A percentile compares a stretch with the other conserved stretches of the same genome.
phyloP scores from a whole-genome alignment of 1,284 basidiomycete genomes.

The Kwoniella shivajii region DNA sequence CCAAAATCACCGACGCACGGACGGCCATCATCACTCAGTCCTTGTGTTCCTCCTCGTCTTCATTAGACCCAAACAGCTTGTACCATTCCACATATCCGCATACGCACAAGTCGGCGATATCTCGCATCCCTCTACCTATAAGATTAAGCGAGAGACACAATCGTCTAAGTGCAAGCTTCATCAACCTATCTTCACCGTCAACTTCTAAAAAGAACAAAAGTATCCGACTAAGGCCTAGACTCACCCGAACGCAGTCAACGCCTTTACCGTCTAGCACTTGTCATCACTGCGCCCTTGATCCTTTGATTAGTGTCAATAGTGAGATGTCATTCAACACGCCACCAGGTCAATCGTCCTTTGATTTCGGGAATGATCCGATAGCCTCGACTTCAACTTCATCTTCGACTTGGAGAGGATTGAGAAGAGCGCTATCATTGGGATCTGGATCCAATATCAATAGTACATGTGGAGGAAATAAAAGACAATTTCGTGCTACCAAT shows the following conservation, averaged over 20 bases:
- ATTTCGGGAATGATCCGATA: constrained; percentile 6
- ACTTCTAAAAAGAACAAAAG: neutral
- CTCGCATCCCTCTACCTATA: neutral
- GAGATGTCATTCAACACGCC: constrained; percentile 3
- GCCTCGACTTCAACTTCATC: neutral
- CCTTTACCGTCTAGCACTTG: neutral
- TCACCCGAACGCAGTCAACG: neutral
- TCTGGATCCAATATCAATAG: neutral
- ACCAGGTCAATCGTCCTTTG: constrained; percentile 11
- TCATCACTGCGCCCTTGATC: neutral
- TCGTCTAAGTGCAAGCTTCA: constrained; percentile 12
- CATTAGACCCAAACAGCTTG: too few species aligned
- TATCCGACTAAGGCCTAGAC: neutral
- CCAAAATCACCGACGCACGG: too few species aligned
- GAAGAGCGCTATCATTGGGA: constrained; percentile 6
- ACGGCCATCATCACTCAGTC: too few species aligned
- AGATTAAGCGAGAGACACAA: neutral
- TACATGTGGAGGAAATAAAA: neutral
- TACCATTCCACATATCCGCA: neutral
- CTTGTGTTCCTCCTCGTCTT: too few species aligned
- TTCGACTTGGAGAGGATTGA: constrained; percentile 8
- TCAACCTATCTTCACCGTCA: constrained; percentile 7
- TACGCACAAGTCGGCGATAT: neutral
- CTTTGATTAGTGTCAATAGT: neutral
- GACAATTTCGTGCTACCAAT: constrained; percentile 1